Conservation (phyloP, 345 rosid genomes). For the Citrus glauca region DNA sequence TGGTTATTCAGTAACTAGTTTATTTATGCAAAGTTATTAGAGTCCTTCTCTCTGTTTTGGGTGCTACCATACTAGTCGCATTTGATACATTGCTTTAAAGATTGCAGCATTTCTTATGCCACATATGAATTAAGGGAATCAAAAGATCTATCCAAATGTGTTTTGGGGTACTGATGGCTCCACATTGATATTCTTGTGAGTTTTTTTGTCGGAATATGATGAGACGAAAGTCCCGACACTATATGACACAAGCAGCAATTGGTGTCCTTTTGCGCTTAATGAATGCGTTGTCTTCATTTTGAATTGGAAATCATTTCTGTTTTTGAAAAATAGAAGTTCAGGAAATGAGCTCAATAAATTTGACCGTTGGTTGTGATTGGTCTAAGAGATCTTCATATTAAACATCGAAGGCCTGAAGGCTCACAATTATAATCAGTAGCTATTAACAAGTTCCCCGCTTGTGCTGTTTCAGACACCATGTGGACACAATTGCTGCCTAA, state of each 20-base stretch:
- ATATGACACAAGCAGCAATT: background rate
- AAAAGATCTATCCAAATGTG: background rate
- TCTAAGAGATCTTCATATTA: background rate
- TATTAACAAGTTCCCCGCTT: slow-evolving; percentile 3
- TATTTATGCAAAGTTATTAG: background rate
- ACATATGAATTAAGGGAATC: background rate
- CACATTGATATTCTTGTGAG: background rate
- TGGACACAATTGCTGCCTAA: slow-evolving; percentile 67
- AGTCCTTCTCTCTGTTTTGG: background rate
- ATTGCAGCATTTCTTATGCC: background rate
- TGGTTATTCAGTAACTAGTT: background rate
- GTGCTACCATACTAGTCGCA: background rate
- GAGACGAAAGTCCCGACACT: background rate
- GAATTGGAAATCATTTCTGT: background rate
- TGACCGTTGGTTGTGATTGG: background rate
- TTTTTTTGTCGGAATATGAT: background rate
- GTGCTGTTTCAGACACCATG: slow-evolving; percentile 56
- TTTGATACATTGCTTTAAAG: background rate
- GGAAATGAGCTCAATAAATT: background rate
- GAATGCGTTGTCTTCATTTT: background rate
- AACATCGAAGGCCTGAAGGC: background rate
- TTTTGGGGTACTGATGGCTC: background rate
- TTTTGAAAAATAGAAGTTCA: background rate
- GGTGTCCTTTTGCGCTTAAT: background rate
- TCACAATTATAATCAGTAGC: background rate